Evolutionary conservation across 139 green algal species (phyloP), one percentile per base, ranked within the genome.

Genomic region (Coelastrella sp.): DNA sequence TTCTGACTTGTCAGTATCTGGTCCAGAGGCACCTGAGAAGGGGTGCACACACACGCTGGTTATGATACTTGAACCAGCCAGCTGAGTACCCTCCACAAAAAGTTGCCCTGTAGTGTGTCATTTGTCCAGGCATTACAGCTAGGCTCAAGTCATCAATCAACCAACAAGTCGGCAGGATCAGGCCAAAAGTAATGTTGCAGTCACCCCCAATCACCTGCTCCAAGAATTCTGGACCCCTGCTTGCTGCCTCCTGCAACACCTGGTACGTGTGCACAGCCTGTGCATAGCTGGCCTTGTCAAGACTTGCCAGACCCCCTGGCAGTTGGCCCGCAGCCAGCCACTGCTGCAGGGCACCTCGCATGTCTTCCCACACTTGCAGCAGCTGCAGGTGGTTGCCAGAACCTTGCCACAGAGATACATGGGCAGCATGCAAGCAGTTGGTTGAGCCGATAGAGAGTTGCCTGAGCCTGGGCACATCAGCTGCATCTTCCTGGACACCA

Each of bases 171-270:
- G 8, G 11, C 8, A 19, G 25, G 14, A 60, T 24, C 75, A 86
- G 6, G 59, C 59, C 59, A 14, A 0, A 27, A 49, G 24, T n/a
- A 76, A 76, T 20, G 49, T 56, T 70, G 12, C 63, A 22, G 1
- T 14, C 63, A 70, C 63, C 15, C 63, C 63, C 63, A 35, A 57
- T 57, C 78, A 84, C 86, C 86, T 90, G 86, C 24, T 90, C 86
- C 74, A 90, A 7, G 59, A 76, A 85, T 24, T 90, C 86, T 78
- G 75, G 60, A 4, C 86, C 86, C 75, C 49, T 84, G 57, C 17
- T 17, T 8, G 86, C 86, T 73, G 86, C 86, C 60, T 90, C 86
- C 86, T 90, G 86, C 86, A 90, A 63, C 86, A 90, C 86, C 15
- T 72, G 15, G 60, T 84, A 90, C 3, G 86, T 90, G 60, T n/a